These are phyloP conservation scores for Sparassis latifolia DNA, from an alignment of 1,284 basidiomycete species.

Conservation along the genomic window DNA sequence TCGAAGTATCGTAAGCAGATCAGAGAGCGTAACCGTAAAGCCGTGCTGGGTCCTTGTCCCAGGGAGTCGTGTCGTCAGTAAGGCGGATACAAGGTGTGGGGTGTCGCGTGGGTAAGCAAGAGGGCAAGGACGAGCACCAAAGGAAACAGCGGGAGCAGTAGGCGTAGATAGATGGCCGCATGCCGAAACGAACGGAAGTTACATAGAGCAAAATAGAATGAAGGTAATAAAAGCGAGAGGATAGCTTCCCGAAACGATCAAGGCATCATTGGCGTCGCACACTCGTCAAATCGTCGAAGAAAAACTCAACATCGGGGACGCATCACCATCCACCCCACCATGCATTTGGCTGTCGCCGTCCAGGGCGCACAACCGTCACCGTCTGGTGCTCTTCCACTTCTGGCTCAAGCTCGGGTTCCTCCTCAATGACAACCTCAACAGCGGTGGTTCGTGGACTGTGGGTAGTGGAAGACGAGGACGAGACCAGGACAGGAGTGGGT, in stretches of 20 bases:
- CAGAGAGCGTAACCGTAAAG: conserved; percentile 11
- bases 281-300: conserved; percentile 8
- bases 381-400: conserved; percentile 13
- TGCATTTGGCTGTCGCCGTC: conserved; percentile 13
- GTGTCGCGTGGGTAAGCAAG: conserved; percentile 5
- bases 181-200: conserved; percentile 3
- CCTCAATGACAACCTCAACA: conserved; percentile 58
- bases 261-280: conserved; percentile 14
- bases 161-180: conserved; percentile 10
- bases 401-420: conserved; percentile 28
- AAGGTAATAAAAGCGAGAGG: conserved; percentile 21
- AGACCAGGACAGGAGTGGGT: conserved; percentile 59
- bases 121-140: background rate
- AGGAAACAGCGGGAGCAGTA: conserved; percentile 8
- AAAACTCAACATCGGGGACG: conserved; percentile 4
- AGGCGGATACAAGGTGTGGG: background rate
- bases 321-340: conserved; percentile 20
- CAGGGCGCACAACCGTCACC: conserved; percentile 14
- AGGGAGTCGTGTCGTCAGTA: conserved; percentile 13
- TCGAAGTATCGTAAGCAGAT: conserved; percentile 12
- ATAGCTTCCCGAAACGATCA: conserved; percentile 13
- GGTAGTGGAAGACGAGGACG: conserved; percentile 44
- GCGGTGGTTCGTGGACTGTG: conserved; percentile 64
- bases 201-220: conserved; percentile 13
- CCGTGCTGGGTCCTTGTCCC: conserved; percentile 22